A percentile compares a stretch with the other conserved stretches of the same genome.
These are phyloP conservation scores for Elsinoe fawcettii DNA, from an alignment of 2,329 filamentous ascomycete genomes.

Conservation along the genomic window DNA sequence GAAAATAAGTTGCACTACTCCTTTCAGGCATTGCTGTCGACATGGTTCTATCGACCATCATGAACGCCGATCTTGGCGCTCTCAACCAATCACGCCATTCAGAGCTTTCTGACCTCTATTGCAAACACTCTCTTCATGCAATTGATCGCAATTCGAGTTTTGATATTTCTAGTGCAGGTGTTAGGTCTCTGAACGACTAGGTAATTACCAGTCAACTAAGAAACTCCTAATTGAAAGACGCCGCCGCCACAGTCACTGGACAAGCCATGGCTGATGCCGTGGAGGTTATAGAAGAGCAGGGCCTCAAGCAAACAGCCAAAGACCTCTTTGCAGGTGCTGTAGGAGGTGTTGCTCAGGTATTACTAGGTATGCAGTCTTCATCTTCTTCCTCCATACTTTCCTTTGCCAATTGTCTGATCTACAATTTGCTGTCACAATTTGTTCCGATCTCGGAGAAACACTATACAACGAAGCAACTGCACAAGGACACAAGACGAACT, in stretches of 20 bases:
- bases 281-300: slow-evolving; percentile 34
- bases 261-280: slow-evolving; percentile 29
- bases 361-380: slow-evolving; percentile 61
- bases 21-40: neutral
- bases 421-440: neutral
- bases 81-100: slow-evolving; percentile 14
- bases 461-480: neutral
- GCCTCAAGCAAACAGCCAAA: slow-evolving; percentile 50
- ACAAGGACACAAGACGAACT: neutral
- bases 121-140: neutral
- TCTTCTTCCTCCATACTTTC: slow-evolving; percentile 1
- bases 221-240: too few relatives aligned
- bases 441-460: slow-evolving; percentile 6
- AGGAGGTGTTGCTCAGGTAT: slow-evolving; percentile 86
- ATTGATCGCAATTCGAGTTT: neutral
- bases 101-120: neutral
- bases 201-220: too few relatives aligned
- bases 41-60: neutral
- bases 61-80: slow-evolving; percentile 2
- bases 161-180: neutral
- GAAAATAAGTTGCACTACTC: neutral
- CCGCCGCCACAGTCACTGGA: neutral
- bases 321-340: slow-evolving; percentile 86
- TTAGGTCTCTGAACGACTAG: too few relatives aligned
- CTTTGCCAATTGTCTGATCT: too few relatives aligned